Evolutionary conservation across 345 rosid genomes (phyloP).

Genomic region (Salix suchowensis): DNA sequence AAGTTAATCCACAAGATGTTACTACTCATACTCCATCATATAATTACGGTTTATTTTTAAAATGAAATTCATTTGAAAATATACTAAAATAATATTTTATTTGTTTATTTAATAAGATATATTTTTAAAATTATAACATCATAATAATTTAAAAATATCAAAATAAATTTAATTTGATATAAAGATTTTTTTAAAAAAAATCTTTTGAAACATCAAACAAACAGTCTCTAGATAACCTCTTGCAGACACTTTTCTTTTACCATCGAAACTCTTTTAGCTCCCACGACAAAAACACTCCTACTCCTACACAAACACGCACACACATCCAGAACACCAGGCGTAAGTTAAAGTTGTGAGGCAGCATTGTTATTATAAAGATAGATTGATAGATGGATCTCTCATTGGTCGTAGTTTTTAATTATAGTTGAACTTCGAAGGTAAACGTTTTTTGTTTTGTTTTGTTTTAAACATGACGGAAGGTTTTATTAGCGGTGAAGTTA

Average conservation of each 20-base stretch:
- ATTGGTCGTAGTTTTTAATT: background rate
- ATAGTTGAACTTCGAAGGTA: background rate
- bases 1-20: no score
- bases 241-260: background rate
- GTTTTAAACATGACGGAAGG: background rate
- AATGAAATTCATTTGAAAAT: no score
- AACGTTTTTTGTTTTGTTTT: background rate
- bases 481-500: conserved; percentile 7
- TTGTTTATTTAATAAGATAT: no score
- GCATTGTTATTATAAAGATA: background rate
- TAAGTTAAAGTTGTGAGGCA: background rate
- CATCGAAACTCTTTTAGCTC: background rate
- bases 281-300: background rate
- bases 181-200: no score
- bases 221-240: background rate
- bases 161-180: no score
- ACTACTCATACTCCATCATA: no score
- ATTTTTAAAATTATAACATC: no score
- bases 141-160: no score
- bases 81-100: no score
- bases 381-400: background rate
- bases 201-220: no score
- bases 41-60: no score
- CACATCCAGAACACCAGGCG: background rate
- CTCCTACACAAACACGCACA: background rate